phyloP scores from a whole-genome alignment of 139 green algal genomes.

The Volvox reticuliferus region DNA sequence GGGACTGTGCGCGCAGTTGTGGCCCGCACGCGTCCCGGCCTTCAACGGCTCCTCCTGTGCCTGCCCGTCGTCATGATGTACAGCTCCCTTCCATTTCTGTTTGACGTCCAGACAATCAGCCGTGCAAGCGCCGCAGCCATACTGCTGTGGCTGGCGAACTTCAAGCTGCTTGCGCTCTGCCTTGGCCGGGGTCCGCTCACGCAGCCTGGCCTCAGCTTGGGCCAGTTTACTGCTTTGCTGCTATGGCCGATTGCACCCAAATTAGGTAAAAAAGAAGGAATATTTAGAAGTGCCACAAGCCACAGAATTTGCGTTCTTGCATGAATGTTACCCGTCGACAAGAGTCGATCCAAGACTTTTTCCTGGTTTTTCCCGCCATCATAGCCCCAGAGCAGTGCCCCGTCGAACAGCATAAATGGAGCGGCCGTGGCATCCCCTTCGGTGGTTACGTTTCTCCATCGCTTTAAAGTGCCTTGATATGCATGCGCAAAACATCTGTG shows the following conservation, averaged over 20 bases:
- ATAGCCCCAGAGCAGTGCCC: no score
- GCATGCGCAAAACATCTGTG: no score
- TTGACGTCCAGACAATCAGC: conserved; percentile 22
- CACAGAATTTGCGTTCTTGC: no score
- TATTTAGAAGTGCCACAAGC: no score
- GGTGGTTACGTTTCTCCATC: no score
- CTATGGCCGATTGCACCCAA: conserved; percentile 48
- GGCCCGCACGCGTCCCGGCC: background rate
- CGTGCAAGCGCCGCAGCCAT: conserved; percentile 43
- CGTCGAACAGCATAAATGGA: no score
- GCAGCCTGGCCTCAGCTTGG: conserved; percentile 33
- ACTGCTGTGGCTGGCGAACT: conserved; percentile 47
- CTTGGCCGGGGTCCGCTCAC: conserved; percentile 36
- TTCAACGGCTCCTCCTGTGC: background rate
- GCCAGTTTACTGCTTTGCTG: conserved; percentile 46
- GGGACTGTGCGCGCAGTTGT: background rate
- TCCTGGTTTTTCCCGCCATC: no score
- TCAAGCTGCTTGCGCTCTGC: conserved; percentile 42
- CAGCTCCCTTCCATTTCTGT: background rate
- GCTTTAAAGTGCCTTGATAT: no score
- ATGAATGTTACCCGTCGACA: no score
- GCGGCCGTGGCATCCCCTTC: no score
- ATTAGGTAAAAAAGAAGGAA: conserved; percentile 18
- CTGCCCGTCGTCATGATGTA: background rate
- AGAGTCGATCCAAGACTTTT: no score